Base-by-base conservation (phyloP, 805 yeast species). In the Metschnikowia continentalis region DNA sequence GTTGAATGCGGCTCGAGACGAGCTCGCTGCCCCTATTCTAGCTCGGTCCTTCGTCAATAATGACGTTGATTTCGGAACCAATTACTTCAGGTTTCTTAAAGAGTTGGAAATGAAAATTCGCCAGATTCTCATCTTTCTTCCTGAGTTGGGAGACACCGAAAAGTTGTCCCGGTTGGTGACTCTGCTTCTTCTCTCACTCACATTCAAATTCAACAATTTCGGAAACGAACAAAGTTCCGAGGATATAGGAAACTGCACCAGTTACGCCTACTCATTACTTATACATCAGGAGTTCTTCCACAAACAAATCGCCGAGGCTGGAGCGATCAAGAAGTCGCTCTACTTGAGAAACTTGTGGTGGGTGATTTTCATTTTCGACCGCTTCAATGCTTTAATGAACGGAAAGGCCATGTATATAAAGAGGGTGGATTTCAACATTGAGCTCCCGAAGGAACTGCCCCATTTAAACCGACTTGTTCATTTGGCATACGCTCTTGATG, bases 1-100 rank as follows among this genome's bases (percentile, higher is more conserved):
- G n/a, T 58, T 76, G 19, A 67, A 65, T 11, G 72, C 77, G 0
- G 69, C 77, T 8, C 60, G 77, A 17, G 76, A 76, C 49, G 68
- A 69, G 38, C 47, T 56, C 13, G 57, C 62, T 7, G 59, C 52
- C 15, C 57, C 60, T 5, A 60, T 63, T 7, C 46, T 63, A 17
- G 49, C 47, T 7, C 46, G 59, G 15, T 49, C 55, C 5, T 56
- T 55, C 38, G 41, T 44, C 19, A 38, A 49, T 14, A 42, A 26
- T 11, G 35, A 23, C 10, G 33, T 11, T 3, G n/a, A 47, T 1
- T 57, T 55, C 35, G 41, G 52, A 3, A 49, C 47, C 8, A 49
- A 55, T 14, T 44, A 44, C 35, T 39, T 44, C 6, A 49, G 56
- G 2, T 51, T 60, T 17, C 15, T 53, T 14, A 51, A 42, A 35